Base-by-base conservation (phyloP, 208 protist species). In the Kentomonas sorsogonicus region DNA sequence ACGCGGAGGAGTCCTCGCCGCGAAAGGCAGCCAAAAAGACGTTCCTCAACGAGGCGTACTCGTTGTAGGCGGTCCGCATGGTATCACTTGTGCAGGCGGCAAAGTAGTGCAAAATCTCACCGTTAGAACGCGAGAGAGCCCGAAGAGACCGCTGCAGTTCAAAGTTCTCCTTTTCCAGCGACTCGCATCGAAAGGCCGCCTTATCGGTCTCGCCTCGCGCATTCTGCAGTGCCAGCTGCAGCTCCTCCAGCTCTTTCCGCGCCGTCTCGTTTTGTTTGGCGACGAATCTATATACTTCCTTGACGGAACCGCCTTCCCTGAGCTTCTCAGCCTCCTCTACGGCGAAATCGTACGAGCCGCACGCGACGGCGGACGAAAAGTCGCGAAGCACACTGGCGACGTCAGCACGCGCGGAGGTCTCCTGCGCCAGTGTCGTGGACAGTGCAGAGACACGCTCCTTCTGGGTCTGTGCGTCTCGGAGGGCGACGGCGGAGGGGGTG, bases 1-100 rank as follows among this genome's bases (percentile, higher is more conserved):
- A 31, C 46, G 20, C 61, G 10, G 45, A n/a, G 0, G 33, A 1
- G 23, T 41, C 69, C 11, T 80, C 71, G 41, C 79, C 77, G 15
- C 71, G 56, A 15, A 86, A 6, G 18, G 61, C 64, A 39, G 67
- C 67, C 9, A 90, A 69, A 53, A 90, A 72, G 13, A 74, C 26
- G 48, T 60, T 34, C 0, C 67, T 63, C 46, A 83, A 27, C 1
- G 70, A 70, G 11, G 57, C 59, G 52, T 79, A 86, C 51, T 90
- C 76, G 20, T 63, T 62, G 46, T 86, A 86, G 25, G 73, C 70
- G 6, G 59, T 54, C 11, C 69, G 69, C 18, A 76, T 15, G n/a
- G 75, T 45, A 23, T 66, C 63, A 1, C 66, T 46, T 27, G 52
- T 60, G 10, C 31, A 65, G 1, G 84, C 68, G 5, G 63, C 50